Conservation (phyloP, 805 yeast species). For the Tetrapisispora namnaoensis region DNA sequence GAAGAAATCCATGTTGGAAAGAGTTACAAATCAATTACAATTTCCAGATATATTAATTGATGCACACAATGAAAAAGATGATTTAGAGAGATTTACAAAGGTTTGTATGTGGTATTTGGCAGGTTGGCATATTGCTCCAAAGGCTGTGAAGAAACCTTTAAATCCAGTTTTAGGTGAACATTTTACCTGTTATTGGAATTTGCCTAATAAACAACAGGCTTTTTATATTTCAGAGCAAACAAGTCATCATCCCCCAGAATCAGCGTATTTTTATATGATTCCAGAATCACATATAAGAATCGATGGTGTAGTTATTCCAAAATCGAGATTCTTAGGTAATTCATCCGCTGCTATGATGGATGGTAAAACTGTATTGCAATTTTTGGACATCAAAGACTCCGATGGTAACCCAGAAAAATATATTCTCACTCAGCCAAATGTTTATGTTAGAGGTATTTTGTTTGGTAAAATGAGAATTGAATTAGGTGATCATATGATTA, state of each 20-base stretch:
- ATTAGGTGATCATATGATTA: conserved; percentile 82
- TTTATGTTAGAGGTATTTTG: conserved; percentile 87
- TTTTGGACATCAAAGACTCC: conserved; percentile 48
- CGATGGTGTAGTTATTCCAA: conserved; percentile 84
- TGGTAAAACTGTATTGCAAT: conserved; percentile 65
- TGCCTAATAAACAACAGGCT: conserved; percentile 61
- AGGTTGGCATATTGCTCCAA: conserved; percentile 97
- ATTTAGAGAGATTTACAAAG: conserved; percentile 56
- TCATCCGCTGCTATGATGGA: conserved; percentile 98
- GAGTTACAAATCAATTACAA: conserved; percentile 80
- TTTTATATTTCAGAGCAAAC: conserved; percentile 90
- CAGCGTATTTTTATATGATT: conserved; percentile 79
- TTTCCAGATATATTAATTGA: conserved; percentile 65
- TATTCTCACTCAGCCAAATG: conserved; percentile 86
- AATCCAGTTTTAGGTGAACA: conserved; percentile 92
- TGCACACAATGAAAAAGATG: conserved; percentile 54
- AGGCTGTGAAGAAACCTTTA: conserved; percentile 94
- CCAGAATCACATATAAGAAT: conserved; percentile 75
- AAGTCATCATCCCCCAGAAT: conserved; percentile 97
- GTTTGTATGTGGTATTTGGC: conserved; percentile 86
- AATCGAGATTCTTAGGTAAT: conserved; percentile 83
- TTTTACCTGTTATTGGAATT: conserved; percentile 87
- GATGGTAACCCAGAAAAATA: conserved; percentile 53
- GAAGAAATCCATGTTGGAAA: conserved; percentile 90
- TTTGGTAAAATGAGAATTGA: conserved; percentile 87